Conservation (phyloP, 345 rosid genomes). For the Rhizophora apiculata region DNA sequence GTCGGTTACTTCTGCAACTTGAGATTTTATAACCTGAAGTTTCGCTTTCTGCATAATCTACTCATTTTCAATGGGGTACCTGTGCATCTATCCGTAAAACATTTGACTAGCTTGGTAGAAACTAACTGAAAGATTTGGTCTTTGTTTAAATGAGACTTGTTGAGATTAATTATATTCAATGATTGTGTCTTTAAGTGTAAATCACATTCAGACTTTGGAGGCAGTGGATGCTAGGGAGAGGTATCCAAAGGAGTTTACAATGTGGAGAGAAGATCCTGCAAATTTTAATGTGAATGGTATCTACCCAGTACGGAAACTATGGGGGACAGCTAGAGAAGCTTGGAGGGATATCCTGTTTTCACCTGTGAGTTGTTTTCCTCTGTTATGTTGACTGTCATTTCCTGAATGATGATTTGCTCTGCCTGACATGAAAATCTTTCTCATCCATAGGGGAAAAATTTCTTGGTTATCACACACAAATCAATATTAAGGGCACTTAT, state of each 20-base stretch:
- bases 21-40: not conserved
- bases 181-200: slow-evolving; percentile 27
- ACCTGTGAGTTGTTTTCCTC: slow-evolving; percentile 36
- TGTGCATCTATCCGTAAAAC: too few species aligned
- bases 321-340: slow-evolving; percentile 62
- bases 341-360: slow-evolving; percentile 59
- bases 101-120: too few species aligned
- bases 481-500: slow-evolving; percentile 58
- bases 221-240: slow-evolving; percentile 61
- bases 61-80: too few species aligned
- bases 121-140: not conserved
- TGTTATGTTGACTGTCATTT: not conserved
- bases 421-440: slow-evolving; percentile 14
- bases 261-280: slow-evolving; percentile 65
- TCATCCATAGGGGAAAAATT: slow-evolving; percentile 43
- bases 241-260: slow-evolving; percentile 47
- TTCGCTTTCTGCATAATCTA: too few species aligned
- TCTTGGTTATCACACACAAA: slow-evolving; percentile 62
- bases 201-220: slow-evolving; percentile 54
- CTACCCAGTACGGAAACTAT: slow-evolving; percentile 50
- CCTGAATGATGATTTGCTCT: not conserved
- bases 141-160: not conserved
- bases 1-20: slow-evolving; percentile 9
- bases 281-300: slow-evolving; percentile 55
- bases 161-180: not conserved